Evolutionary conservation across 495 filamentous ascomycete genomes (phyloP).

Genomic region (Lindgomyces ingoldianus): DNA sequence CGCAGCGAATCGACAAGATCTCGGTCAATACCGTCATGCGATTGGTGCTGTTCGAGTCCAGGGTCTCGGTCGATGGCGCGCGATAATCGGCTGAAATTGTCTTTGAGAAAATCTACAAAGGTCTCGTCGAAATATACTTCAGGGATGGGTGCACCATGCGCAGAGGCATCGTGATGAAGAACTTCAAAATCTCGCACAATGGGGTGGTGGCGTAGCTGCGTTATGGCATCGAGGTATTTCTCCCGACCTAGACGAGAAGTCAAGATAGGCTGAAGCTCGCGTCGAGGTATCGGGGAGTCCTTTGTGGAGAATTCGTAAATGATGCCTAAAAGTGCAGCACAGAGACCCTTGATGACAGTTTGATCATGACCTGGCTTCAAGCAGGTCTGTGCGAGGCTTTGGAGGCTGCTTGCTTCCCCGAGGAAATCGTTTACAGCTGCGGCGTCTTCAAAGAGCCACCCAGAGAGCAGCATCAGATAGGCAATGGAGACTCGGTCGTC

Average conservation of each 20-base stretch:
- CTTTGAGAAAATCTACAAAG: slow-evolving; percentile 93
- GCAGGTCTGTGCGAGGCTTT: slow-evolving; percentile 76
- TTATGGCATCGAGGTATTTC: slow-evolving; percentile 83
- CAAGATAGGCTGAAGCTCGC: slow-evolving; percentile 78
- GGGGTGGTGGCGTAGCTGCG: slow-evolving; percentile 74
- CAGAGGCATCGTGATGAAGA: slow-evolving; percentile 65
- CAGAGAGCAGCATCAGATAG: slow-evolving; percentile 88
- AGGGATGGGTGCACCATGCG: slow-evolving; percentile 61
- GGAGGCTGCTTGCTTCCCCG: slow-evolving; percentile 88
- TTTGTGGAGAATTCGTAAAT: slow-evolving; percentile 98
- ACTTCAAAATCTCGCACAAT: slow-evolving; percentile 90
- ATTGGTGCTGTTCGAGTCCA: slow-evolving; percentile 69
- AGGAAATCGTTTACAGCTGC: slow-evolving; percentile 92
- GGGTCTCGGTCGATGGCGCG: slow-evolving; percentile 92
- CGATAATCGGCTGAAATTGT: slow-evolving; percentile 84
- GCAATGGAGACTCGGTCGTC: slow-evolving; percentile 82
- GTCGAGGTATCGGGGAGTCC: slow-evolving; percentile 86
- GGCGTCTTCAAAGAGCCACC: slow-evolving; percentile 90
- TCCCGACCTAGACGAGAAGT: slow-evolving; percentile 79
- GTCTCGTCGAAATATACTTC: slow-evolving; percentile 82
- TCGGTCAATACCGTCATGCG: slow-evolving; percentile 45
- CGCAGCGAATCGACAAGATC: slow-evolving; percentile 73
- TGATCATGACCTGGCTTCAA: slow-evolving; percentile 60
- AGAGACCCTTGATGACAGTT: slow-evolving; percentile 76
- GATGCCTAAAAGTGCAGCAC: slow-evolving; percentile 79